Percentiles rank a stretch among this genome's conserved stretches.
These are phyloP conservation scores for Actinomucor elegans DNA, from an alignment of 371 early-diverging fungal species.

Conservation along the genomic window DNA sequence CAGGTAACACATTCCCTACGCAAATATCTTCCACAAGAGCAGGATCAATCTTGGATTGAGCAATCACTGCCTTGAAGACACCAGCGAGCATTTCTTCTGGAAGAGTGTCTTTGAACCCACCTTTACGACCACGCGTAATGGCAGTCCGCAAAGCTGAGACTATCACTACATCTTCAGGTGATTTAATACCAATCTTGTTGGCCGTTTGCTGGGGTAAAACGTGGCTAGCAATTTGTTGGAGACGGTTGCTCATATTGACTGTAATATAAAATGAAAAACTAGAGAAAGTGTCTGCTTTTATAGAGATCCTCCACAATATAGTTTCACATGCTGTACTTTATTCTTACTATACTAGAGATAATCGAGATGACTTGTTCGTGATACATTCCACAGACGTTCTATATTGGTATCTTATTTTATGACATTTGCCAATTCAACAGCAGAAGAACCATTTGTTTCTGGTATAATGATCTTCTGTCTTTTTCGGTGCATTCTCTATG, in stretches of 20 bases:
- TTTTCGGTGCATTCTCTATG: neutral
- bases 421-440: neutral
- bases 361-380: conserved; percentile 4
- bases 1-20: conserved; percentile 92
- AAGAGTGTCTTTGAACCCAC: conserved; percentile 91
- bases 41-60: conserved; percentile 85
- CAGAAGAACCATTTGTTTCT: conserved; percentile 2
- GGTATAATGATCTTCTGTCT: conserved; percentile 7
- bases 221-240: conserved; percentile 19
- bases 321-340: conserved; percentile 1
- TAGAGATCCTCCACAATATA: no score
- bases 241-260: conserved; percentile 9
- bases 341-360: conserved; percentile 2
- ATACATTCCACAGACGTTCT: neutral
- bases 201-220: conserved; percentile 9
- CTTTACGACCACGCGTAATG: conserved; percentile 87
- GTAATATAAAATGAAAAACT: no score
- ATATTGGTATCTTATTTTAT: conserved; percentile 2
- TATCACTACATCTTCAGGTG: conserved; percentile 84
- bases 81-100: conserved; percentile 82
- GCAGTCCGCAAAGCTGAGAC: conserved; percentile 90
- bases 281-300: no score
- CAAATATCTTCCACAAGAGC: conserved; percentile 89
- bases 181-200: conserved; percentile 67
- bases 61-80: conserved; percentile 80